Percentiles rank a stretch among this genome's conserved stretches.
These are phyloP conservation scores for Plasmodium sp. DNA, from an alignment of 169 alveolate species.

Conservation along the genomic window DNA sequence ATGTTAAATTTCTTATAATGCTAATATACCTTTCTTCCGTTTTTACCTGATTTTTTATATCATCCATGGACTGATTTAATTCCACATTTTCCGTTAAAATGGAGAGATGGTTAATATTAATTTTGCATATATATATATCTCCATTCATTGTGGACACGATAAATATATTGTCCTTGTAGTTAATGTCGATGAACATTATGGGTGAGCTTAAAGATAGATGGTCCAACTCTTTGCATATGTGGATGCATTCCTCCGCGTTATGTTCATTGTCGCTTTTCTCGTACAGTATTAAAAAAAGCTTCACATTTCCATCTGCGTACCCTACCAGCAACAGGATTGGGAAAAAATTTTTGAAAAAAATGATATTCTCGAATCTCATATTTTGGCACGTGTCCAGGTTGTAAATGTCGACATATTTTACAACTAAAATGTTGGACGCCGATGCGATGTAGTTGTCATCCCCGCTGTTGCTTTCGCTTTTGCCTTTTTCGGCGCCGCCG, in stretches of 20 bases:
- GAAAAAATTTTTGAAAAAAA: slow-evolving; percentile 47
- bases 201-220: slow-evolving; percentile 38
- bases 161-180: slow-evolving; percentile 45
- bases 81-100: slow-evolving; percentile 7
- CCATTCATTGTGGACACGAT: slow-evolving; percentile 69
- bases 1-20: slow-evolving; percentile 23
- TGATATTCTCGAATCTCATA: slow-evolving; percentile 27
- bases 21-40: slow-evolving; percentile 25
- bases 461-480: background rate
- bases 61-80: slow-evolving; percentile 22
- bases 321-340: slow-evolving; percentile 67
- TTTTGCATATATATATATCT: slow-evolving; percentile 44
- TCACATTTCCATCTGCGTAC: slow-evolving; percentile 47
- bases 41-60: slow-evolving; percentile 24
- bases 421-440: slow-evolving; percentile 35
- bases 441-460: background rate
- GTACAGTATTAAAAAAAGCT: slow-evolving; percentile 34
- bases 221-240: slow-evolving; percentile 37
- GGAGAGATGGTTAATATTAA: slow-evolving; percentile 8
- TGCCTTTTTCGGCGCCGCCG: background rate
- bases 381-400: slow-evolving; percentile 3
- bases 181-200: slow-evolving; percentile 61
- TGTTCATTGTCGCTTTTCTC: slow-evolving; percentile 19
- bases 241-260: slow-evolving; percentile 23
- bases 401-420: slow-evolving; percentile 43